These are phyloP conservation scores for Schizochytrium sp. DNA, from an alignment of 108 stramenopile genomes.

Conservation along the genomic window DNA sequence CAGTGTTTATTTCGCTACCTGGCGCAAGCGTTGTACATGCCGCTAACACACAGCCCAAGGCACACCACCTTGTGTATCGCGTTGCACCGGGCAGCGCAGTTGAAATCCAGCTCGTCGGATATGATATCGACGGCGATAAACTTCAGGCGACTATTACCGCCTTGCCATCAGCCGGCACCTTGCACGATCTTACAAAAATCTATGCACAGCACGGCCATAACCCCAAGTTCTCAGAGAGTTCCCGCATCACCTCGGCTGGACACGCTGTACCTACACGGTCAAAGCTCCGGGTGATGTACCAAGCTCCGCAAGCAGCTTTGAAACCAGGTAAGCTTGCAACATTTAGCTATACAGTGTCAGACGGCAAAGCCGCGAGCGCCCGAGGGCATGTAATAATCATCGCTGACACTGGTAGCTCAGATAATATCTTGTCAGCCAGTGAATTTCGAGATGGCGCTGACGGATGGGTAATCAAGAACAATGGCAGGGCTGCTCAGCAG, in stretches of 20 bases:
- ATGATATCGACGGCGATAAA: conserved; percentile 72
- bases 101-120: conserved; percentile 67
- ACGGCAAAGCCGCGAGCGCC: conserved; percentile 65
- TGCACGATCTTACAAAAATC: conserved; percentile 76
- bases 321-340: conserved; percentile 61
- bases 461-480: conserved; percentile 71
- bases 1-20: neutral
- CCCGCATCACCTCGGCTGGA: conserved; percentile 19
- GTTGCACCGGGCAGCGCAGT: conserved; percentile 65
- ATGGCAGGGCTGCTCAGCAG: conserved; percentile 60
- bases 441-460: conserved; percentile 71
- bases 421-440: conserved; percentile 66
- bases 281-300: conserved; percentile 73
- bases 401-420: conserved; percentile 30
- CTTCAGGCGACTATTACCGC: conserved; percentile 70
- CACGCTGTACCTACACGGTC: conserved; percentile 72
- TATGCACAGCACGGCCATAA: conserved; percentile 79
- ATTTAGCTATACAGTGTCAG: conserved; percentile 75
- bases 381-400: conserved; percentile 78
- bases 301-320: conserved; percentile 68
- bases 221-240: conserved; percentile 72
- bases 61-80: conserved; percentile 65
- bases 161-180: conserved; percentile 71
- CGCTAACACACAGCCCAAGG: conserved; percentile 53
- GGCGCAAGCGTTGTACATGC: neutral